These are phyloP conservation scores for Fistulinella cinereoalba DNA, from an alignment of 1,284 basidiomycete genomes.

Conservation along the genomic window DNA sequence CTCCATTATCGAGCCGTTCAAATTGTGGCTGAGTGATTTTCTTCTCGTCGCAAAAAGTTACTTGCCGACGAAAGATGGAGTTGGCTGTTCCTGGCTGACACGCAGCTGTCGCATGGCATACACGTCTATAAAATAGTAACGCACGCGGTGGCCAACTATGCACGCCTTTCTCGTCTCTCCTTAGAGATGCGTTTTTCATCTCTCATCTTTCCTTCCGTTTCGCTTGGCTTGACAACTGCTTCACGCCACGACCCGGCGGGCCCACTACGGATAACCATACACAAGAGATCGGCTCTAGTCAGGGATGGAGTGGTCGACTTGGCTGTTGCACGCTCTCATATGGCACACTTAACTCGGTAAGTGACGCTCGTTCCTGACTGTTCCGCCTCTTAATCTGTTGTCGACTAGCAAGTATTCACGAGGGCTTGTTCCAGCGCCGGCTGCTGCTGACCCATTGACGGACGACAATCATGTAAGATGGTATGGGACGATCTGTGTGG, in stretches of 20 bases:
- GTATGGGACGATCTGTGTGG: conserved; percentile 27
- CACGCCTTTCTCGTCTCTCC: neutral
- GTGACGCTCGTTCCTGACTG: neutral
- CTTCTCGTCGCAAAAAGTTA: no score
- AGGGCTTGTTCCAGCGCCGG: conserved; percentile 12
- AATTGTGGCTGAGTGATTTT: no score
- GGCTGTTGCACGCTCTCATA: conserved; percentile 8
- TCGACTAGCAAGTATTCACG: conserved; percentile 20
- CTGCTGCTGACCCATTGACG: conserved; percentile 12
- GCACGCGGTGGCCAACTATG: neutral
- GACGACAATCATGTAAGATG: conserved; percentile 15
- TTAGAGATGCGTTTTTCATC: conserved; percentile 15
- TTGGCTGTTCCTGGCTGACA: conserved; percentile 1
- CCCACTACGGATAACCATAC: conserved; percentile 18
- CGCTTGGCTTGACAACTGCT: conserved; percentile 16
- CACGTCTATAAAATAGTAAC: conserved; percentile 9
- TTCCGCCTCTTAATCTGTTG: conserved; percentile 3
- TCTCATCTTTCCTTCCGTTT: conserved; percentile 7
- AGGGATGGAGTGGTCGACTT: conserved; percentile 20
- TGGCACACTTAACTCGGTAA: conserved; percentile 16
- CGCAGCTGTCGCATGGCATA: neutral
- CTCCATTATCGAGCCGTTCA: no score
- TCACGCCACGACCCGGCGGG: conserved; percentile 8
- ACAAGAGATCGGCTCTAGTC: conserved; percentile 14
- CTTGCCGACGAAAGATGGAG: no score